A percentile compares a stretch with the other conserved stretches of the same genome.
Conservation (phyloP, 2,329 filamentous ascomycete genomes). For the Xylaria sp. region DNA sequence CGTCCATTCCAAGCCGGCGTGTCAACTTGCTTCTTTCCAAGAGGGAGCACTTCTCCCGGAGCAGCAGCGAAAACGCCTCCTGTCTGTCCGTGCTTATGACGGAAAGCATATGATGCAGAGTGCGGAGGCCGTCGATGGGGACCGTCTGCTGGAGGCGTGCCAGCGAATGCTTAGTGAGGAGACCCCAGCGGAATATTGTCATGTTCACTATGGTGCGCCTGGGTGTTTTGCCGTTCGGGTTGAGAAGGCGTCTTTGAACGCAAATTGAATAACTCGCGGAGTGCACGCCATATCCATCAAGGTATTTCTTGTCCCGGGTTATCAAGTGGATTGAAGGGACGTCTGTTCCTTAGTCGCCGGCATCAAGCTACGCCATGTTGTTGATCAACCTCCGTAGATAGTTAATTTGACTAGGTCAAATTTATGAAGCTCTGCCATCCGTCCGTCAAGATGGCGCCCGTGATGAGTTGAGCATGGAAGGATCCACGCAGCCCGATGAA, state of each 20-base stretch:
- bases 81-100: constrained; percentile 33
- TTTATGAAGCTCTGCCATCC: background rate
- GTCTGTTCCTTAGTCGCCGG: background rate
- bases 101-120: constrained; percentile 31
- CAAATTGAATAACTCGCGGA: background rate
- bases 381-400: background rate
- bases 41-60: constrained; percentile 17
- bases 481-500: constrained; percentile 16
- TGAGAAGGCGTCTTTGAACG: constrained; percentile 23
- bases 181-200: constrained; percentile 26
- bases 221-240: constrained; percentile 37
- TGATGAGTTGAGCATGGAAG: constrained; percentile 18
- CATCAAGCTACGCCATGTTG: background rate
- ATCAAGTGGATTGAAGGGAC: background rate
- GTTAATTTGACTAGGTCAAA: background rate
- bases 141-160: constrained; percentile 23
- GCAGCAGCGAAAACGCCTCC: constrained; percentile 7
- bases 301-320: background rate
- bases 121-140: constrained; percentile 27
- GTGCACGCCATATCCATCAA: background rate
- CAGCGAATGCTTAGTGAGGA: constrained; percentile 23
- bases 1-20: constrained; percentile 26
- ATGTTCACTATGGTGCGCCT: constrained; percentile 26
- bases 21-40: constrained; percentile 15
- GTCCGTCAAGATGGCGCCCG: background rate